Evolutionary conservation across 805 yeast genomes (phyloP).

Genomic region (baker's yeast (Saccharomyces cerevisiae)): DNA sequence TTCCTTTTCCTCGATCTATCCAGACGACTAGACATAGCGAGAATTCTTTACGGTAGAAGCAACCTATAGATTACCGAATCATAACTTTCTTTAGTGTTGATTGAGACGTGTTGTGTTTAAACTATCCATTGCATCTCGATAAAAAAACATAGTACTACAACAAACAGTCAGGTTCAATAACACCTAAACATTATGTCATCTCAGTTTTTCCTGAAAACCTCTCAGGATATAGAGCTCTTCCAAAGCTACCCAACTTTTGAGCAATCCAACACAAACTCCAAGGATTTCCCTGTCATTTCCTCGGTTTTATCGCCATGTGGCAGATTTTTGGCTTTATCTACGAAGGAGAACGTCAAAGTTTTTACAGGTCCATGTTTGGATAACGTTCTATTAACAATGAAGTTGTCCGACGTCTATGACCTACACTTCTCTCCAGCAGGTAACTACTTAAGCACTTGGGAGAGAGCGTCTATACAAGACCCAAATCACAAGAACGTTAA

Average conservation of each 20-base stretch:
- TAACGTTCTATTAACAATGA: slow-evolving; percentile 11
- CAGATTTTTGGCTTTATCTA: slow-evolving; percentile 28
- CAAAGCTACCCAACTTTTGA: slow-evolving; percentile 29
- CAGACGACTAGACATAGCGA: not conserved
- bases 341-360: slow-evolving; percentile 21
- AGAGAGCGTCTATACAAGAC: slow-evolving; percentile 68
- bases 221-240: slow-evolving; percentile 29
- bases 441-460: slow-evolving; percentile 77
- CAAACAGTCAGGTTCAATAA: not conserved
- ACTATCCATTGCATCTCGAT: not conserved
- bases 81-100: not conserved
- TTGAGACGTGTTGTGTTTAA: not conserved
- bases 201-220: slow-evolving; percentile 29
- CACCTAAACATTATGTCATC: slow-evolving; percentile 32
- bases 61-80: not conserved
- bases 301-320: slow-evolving; percentile 31
- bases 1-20: not conserved
- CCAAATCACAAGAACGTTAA: slow-evolving; percentile 72
- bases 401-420: slow-evolving; percentile 65
- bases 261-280: slow-evolving; percentile 19
- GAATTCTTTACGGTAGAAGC: not conserved
- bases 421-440: slow-evolving; percentile 86
- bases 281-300: slow-evolving; percentile 15
- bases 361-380: slow-evolving; percentile 24
- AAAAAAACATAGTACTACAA: not conserved